These are phyloP conservation scores for Alternaria dauci DNA, from an alignment of 2,329 filamentous ascomycete species.

Conservation along the genomic window DNA sequence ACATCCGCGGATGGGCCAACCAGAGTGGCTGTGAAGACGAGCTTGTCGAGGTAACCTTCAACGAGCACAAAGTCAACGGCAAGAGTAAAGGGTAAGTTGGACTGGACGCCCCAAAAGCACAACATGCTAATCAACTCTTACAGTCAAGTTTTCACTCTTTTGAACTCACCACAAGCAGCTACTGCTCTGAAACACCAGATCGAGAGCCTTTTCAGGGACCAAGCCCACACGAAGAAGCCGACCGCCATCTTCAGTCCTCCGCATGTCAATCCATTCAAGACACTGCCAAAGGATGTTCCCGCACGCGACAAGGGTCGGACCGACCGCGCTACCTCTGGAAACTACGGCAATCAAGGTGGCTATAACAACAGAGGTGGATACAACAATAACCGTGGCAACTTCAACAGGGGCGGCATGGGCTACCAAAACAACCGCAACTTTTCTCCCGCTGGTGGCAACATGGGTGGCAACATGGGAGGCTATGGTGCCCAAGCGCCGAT, in stretches of 20 bases:
- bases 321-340: constrained; percentile 60
- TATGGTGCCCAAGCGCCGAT: constrained; percentile 50
- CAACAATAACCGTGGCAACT: constrained; percentile 46
- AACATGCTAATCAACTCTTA: constrained; percentile 20
- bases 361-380: constrained; percentile 52
- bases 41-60: constrained; percentile 92
- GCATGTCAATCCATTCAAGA: constrained; percentile 85
- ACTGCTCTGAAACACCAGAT: constrained; percentile 85
- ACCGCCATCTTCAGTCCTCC: constrained; percentile 78
- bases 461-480: constrained; percentile 57
- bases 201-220: constrained; percentile 68
- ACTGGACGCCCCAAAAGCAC: not conserved
- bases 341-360: constrained; percentile 60
- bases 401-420: constrained; percentile 43
- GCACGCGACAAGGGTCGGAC: constrained; percentile 72
- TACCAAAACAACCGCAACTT: constrained; percentile 52
- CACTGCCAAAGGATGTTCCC: constrained; percentile 86
- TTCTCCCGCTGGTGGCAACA: constrained; percentile 41
- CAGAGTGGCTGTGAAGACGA: constrained; percentile 83
- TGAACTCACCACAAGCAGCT: constrained; percentile 82
- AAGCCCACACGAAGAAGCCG: constrained; percentile 70
- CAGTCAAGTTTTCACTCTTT: constrained; percentile 83
- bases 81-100: constrained; percentile 90
- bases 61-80: constrained; percentile 98
- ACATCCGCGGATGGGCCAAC: constrained; percentile 85